Evolutionary conservation across 257 asterid species (phyloP).

Genomic region (Echium plantagineum): DNA sequence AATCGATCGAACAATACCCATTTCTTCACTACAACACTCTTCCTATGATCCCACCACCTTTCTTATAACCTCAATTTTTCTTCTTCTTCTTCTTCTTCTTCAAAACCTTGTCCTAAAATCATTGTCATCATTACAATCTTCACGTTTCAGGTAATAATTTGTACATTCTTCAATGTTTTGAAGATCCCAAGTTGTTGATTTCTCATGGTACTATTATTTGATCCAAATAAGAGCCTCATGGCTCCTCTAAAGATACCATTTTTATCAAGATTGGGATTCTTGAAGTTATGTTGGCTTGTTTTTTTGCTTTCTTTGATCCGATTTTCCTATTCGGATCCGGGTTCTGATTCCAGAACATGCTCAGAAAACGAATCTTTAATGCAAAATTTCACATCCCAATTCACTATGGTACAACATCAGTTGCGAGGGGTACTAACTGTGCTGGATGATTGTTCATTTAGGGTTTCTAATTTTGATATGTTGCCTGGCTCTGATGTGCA

Average conservation of each 20-base stretch:
- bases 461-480: constrained; percentile 80
- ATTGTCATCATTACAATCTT: too few relatives aligned
- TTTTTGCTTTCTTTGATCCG: constrained; percentile 21
- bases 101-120: too few relatives aligned
- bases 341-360: constrained; percentile 21
- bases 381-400: constrained; percentile 63
- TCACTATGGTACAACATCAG: constrained; percentile 91
- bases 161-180: background rate
- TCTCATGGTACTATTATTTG: background rate
- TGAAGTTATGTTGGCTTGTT: constrained; percentile 13
- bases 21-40: background rate
- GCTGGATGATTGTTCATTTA: constrained; percentile 63
- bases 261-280: background rate
- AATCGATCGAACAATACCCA: background rate
- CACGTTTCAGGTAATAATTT: background rate
- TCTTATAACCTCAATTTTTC: too few relatives aligned
- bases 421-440: constrained; percentile 66
- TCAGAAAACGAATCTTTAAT: constrained; percentile 42
- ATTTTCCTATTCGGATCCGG: constrained; percentile 45
- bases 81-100: too few relatives aligned
- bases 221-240: background rate
- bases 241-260: background rate
- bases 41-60: too few relatives aligned
- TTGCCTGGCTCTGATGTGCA: constrained; percentile 73
- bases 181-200: background rate